Evolutionary conservation across 441 rosid species (phyloP).

Genomic region (Adansonia rubrostipa): DNA sequence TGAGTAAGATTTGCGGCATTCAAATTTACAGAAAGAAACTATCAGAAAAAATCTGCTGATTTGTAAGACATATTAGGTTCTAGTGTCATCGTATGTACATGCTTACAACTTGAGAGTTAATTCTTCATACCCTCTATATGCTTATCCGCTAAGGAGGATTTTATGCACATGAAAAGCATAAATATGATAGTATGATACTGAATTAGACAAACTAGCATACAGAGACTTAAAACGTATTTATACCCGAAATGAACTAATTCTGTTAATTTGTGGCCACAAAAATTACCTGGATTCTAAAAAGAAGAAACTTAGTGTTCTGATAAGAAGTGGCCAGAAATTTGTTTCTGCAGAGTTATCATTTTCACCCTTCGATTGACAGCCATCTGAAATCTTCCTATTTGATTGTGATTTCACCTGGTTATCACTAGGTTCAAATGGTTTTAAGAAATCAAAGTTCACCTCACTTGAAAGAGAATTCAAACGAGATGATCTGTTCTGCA

Average conservation of each 20-base stretch:
- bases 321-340: slow-evolving; percentile 66
- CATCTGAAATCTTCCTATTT: slow-evolving; percentile 31
- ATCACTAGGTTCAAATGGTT: slow-evolving; percentile 53
- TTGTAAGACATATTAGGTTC: background rate
- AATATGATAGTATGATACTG: background rate
- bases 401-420: slow-evolving; percentile 25
- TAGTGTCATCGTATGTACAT: background rate
- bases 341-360: slow-evolving; percentile 33
- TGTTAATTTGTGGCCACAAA: background rate
- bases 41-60: background rate
- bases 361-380: slow-evolving; percentile 35
- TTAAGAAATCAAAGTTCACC: slow-evolving; percentile 59
- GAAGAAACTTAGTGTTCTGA: slow-evolving; percentile 72
- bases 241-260: background rate
- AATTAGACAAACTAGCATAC: background rate
- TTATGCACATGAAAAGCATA: background rate
- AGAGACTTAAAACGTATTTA: background rate
- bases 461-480: slow-evolving; percentile 43
- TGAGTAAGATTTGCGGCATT: background rate
- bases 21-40: background rate
- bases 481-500: slow-evolving; percentile 75
- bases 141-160: background rate
- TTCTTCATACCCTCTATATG: background rate
- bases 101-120: background rate
- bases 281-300: slow-evolving; percentile 70